Percentiles rank a stretch among this genome's conserved stretches.
phyloP scores from a whole-genome alignment of 257 asterid genomes.

The Orobanche coerulescens region DNA sequence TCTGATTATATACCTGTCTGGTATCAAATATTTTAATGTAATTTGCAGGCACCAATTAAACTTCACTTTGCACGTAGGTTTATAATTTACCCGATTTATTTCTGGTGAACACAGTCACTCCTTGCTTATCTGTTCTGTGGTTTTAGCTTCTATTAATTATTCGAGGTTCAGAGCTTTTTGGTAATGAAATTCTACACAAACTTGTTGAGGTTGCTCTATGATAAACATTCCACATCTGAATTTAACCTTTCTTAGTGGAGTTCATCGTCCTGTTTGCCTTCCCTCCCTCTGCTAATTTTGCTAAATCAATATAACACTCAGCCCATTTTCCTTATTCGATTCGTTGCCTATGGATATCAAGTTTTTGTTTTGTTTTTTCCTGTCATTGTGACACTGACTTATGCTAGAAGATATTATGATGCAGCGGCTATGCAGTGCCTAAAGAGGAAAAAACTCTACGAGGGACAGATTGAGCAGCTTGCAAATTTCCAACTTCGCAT shows the following conservation, averaged over 20 bases:
- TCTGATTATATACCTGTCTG: background rate
- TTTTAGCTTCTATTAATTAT: background rate
- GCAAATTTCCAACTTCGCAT: slow-evolving; percentile 75
- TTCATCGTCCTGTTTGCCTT: background rate
- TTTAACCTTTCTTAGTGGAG: background rate
- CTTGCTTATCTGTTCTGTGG: background rate
- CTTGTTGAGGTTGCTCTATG: background rate
- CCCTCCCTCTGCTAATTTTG: background rate
- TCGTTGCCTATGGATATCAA: background rate
- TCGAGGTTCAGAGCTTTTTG: background rate
- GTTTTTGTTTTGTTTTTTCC: background rate
- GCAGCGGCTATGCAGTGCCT: slow-evolving; percentile 90
- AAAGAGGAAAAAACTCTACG: slow-evolving; percentile 77
- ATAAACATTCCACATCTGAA: background rate
- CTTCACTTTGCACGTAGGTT: background rate
- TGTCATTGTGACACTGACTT: slow-evolving; percentile 5
- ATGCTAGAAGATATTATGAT: slow-evolving; percentile 13
- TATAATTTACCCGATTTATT: slow-evolving; percentile 1
- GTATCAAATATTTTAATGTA: slow-evolving; percentile 7
- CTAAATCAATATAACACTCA: background rate
- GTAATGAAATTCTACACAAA: background rate
- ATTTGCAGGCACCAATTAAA: background rate
- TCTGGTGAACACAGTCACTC: background rate
- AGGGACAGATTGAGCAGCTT: slow-evolving; percentile 74
- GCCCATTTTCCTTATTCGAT: background rate